Percentiles rank a stretch among this genome's conserved stretches.
Conservation (phyloP, 2,329 filamentous ascomycete genomes). For the Metarhizium brunneum region DNA sequence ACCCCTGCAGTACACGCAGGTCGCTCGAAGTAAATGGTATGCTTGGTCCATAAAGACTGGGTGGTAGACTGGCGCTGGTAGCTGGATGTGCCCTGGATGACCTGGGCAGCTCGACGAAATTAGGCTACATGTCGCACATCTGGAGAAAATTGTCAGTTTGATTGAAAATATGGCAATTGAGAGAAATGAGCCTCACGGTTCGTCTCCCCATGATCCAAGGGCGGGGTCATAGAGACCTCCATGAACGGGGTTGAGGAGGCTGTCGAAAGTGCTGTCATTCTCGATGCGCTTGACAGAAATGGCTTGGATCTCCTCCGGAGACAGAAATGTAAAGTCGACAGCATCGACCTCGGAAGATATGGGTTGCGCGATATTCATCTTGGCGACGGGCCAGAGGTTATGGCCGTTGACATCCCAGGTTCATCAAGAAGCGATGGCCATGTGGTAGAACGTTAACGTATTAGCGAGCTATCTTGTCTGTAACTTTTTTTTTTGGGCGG, state of each 20-base stretch:
- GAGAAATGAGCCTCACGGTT: conserved; percentile 45
- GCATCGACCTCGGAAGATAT: conserved; percentile 74
- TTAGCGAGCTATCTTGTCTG: not conserved
- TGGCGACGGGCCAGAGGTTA: conserved; percentile 1
- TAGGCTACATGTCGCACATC: conserved; percentile 87
- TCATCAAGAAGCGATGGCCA: not conserved
- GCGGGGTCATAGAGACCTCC: conserved; percentile 90
- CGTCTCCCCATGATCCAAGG: conserved; percentile 80
- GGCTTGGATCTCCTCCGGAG: conserved; percentile 70
- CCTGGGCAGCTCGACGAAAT: conserved; percentile 77
- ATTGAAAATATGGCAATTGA: conserved; percentile 4
- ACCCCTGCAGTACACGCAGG: conserved; percentile 85
- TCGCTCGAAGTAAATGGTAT: conserved; percentile 72
- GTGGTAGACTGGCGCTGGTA: conserved; percentile 89
- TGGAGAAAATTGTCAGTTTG: conserved; percentile 23
- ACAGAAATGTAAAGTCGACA: conserved; percentile 84
- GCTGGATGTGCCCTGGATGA: conserved; percentile 89
- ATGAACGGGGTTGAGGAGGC: conserved; percentile 76
- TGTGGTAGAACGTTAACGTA: not conserved
- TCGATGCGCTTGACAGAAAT: conserved; percentile 92
- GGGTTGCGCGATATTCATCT: conserved; percentile 69
- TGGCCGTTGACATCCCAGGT: conserved; percentile 1
- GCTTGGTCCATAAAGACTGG: conserved; percentile 94
- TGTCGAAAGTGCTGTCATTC: conserved; percentile 91
- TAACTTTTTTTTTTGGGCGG: not conserved